These are phyloP conservation scores for Irpex lacteus DNA, from an alignment of 1,284 basidiomycete genomes.

Conservation along the genomic window DNA sequence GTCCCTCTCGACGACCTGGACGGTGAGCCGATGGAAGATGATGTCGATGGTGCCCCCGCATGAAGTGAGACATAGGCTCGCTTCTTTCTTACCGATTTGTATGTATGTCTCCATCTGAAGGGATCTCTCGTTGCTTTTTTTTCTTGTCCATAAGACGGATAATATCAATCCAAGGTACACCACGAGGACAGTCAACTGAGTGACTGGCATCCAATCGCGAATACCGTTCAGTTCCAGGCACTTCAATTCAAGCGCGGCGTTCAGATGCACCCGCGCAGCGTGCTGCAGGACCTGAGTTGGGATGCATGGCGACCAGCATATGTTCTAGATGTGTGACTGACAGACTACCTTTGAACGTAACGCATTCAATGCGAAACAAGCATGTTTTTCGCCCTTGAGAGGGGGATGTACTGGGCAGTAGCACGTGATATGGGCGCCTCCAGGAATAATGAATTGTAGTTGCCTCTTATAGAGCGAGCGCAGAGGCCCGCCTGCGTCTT, in stretches of 20 bases:
- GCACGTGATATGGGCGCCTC: background rate
- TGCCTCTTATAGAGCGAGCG: background rate
- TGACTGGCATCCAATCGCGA: background rate
- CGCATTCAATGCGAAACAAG: background rate
- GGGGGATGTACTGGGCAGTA: background rate
- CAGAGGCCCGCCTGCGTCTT: background rate
- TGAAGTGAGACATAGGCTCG: constrained; percentile 14
- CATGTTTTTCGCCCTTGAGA: background rate
- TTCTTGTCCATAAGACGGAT: background rate
- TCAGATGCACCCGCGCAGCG: background rate
- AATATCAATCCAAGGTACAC: background rate
- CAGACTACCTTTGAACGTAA: background rate
- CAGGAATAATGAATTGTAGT: background rate
- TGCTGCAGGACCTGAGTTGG: background rate
- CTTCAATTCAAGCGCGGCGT: background rate
- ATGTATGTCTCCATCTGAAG: background rate
- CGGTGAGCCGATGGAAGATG: constrained; percentile 34
- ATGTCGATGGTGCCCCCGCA: constrained; percentile 43
- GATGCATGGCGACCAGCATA: background rate
- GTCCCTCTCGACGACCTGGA: constrained; percentile 38
- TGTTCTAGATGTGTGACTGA: background rate
- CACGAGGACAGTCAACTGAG: background rate
- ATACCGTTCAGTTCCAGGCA: background rate
- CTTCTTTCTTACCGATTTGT: background rate
- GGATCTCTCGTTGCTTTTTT: background rate